Base-by-base conservation (phyloP, 2,329 filamentous ascomycete species). In the Metarhizium sp. region DNA sequence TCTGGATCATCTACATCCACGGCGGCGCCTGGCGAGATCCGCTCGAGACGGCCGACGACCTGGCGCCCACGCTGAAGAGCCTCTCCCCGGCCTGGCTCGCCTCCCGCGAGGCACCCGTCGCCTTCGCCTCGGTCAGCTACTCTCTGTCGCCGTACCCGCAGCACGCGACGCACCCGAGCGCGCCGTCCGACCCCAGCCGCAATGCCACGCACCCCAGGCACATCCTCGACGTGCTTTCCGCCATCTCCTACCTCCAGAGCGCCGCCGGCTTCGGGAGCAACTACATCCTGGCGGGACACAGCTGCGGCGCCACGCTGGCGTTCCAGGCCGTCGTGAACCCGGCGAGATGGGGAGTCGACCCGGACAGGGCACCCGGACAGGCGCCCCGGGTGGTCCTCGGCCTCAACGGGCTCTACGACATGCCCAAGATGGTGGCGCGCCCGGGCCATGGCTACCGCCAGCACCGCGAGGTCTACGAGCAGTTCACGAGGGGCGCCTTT, bases 271-370 rank as follows among this genome's bases (percentile, higher is more conserved):
- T 81, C 40, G 62, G 58, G 18, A 66, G 66, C 53, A 63, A 62
- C 29, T 82, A 81, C 66, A 64, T 84, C 3, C 71, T 82, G 18
- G 68, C 75, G 2, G 81, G 81, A 0, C 81, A 85, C 61, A 79
- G 75, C 7, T 81, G 78, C 57, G 81, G 81, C 49, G 80, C 78
- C 3, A 80, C 78, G 1, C 62, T 84, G 40, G 71, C 75, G 1
- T 68, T 78, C 45, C 79, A 84, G 63, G 65, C 71, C 32, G 63
- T 69, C 38, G 67, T 67, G 68, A 65, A 54, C 34, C 52, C 49
- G 20, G 38, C 2, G 36, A 56, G 50, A 48, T 58, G 36, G 56
- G 55, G 14, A 42, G 40, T 38, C 65, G 40, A 29, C 50, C 8
- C 7, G 34, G 54, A 63, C 64, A 45, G 16, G 13, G 45, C 49